Conservation (phyloP, 768 basidiomycete species). For the Boletus pseudopeckii region DNA sequence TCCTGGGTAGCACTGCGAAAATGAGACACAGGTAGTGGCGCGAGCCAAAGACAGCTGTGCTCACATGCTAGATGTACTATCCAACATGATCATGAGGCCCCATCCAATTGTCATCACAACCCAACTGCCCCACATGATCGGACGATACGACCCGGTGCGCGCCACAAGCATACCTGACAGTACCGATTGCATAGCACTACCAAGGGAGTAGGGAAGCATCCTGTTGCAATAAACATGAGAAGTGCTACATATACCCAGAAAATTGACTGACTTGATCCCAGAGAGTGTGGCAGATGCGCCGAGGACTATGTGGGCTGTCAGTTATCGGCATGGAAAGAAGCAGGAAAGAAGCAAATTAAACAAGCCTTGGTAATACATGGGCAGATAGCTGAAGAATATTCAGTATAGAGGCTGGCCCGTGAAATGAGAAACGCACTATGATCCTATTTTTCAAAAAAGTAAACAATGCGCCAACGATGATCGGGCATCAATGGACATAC, state of each 20-base stretch:
- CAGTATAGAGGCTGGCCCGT: neutral
- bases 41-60: neutral
- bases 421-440: conserved; percentile 21
- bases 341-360: neutral
- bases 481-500: conserved; percentile 14
- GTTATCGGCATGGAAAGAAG: neutral
- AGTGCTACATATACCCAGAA: too few species aligned
- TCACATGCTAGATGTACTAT: conserved; percentile 30
- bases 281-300: conserved; percentile 35
- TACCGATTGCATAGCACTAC: conserved; percentile 15
- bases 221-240: conserved; percentile 15
- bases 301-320: conserved; percentile 22
- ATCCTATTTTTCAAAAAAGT: conserved; percentile 12
- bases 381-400: conserved; percentile 31
- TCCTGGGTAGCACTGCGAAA: conserved; percentile 29
- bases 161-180: conserved; percentile 27
- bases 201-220: conserved; percentile 36
- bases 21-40: neutral
- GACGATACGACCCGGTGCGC: conserved; percentile 29
- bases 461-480: neutral
- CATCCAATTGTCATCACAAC: conserved; percentile 32
- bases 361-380: conserved; percentile 39
- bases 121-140: conserved; percentile 31
- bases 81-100: conserved; percentile 37
- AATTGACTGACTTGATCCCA: conserved; percentile 27